Evolutionary conservation across 306 rosid genomes (phyloP).

Genomic region (Chamaecrista fasciculata): DNA sequence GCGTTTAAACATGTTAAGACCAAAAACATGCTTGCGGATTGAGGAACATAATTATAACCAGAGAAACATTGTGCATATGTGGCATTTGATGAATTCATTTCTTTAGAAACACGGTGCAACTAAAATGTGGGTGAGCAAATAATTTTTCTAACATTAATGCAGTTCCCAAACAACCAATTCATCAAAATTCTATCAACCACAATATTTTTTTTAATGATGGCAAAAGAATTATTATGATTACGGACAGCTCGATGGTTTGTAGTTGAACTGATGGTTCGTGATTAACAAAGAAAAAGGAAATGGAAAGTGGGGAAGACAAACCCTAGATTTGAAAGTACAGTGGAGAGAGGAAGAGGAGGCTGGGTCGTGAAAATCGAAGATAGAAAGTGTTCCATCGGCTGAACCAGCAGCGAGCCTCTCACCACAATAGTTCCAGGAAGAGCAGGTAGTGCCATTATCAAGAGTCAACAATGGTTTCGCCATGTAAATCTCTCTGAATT

Average conservation of each 20-base stretch:
- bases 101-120: not conserved
- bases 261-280: not conserved
- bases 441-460: slow-evolving; percentile 61
- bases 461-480: slow-evolving; percentile 67
- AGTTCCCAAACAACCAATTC: not conserved
- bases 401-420: slow-evolving; percentile 71
- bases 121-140: not conserved
- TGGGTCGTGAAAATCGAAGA: slow-evolving; percentile 62
- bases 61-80: not conserved
- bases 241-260: not conserved
- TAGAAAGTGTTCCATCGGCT: slow-evolving; percentile 55
- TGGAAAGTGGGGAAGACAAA: slow-evolving; percentile 20
- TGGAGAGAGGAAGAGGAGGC: slow-evolving; percentile 64
- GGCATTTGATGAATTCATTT: not conserved
- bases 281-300: not conserved
- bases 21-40: not conserved
- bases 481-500: slow-evolving; percentile 31
- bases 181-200: not conserved
- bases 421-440: slow-evolving; percentile 72
- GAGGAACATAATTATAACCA: not conserved
- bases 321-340: slow-evolving; percentile 61
- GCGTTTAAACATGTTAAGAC: not conserved
- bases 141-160: not conserved
- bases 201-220: not conserved
- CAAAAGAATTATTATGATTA: not conserved